These are phyloP conservation scores for Cornus suecica DNA, from an alignment of 148 eudicot species.

Conservation along the genomic window DNA sequence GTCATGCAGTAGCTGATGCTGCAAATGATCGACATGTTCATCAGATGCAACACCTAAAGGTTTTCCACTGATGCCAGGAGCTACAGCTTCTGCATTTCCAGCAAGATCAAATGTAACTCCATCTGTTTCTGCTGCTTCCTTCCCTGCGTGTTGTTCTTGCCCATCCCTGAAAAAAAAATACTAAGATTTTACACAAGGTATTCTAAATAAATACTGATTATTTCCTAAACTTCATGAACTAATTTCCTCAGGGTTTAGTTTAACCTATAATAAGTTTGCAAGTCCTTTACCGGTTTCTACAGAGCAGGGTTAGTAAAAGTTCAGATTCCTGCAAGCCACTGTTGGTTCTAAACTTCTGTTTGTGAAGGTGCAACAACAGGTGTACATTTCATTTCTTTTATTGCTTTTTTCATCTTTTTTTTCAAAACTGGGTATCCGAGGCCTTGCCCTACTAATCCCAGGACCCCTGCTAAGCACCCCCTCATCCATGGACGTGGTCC, in stretches of 20 bases:
- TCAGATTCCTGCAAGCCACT: too few relatives aligned
- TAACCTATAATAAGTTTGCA: neutral
- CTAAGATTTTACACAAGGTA: neutral
- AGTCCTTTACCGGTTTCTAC: too few relatives aligned
- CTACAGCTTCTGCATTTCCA: constrained; percentile 20
- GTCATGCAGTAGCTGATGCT: constrained; percentile 24
- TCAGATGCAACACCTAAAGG: constrained; percentile 6
- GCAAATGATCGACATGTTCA: constrained; percentile 17
- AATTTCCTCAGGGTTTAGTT: neutral
- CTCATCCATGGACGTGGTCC: too few relatives aligned
- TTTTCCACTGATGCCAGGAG: constrained; percentile 11
- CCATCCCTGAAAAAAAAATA: constrained; percentile 29
- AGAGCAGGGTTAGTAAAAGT: too few relatives aligned
- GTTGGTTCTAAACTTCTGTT: too few relatives aligned
- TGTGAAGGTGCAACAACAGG: too few relatives aligned
- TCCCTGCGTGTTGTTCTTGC: constrained; percentile 14
- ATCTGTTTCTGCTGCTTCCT: constrained; percentile 20
- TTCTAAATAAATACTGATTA: neutral
- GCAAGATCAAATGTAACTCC: constrained; percentile 9
- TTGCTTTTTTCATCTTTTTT: too few relatives aligned
- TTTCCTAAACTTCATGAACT: neutral
- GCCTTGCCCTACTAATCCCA: too few relatives aligned
- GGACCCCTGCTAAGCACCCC: too few relatives aligned
- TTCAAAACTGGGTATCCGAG: too few relatives aligned
- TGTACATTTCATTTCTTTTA: too few relatives aligned